A percentile compares a stretch with the other conserved stretches of the same genome.
phyloP scores from a whole-genome alignment of 805 yeast genomes.

The Candida jianshihensis region DNA sequence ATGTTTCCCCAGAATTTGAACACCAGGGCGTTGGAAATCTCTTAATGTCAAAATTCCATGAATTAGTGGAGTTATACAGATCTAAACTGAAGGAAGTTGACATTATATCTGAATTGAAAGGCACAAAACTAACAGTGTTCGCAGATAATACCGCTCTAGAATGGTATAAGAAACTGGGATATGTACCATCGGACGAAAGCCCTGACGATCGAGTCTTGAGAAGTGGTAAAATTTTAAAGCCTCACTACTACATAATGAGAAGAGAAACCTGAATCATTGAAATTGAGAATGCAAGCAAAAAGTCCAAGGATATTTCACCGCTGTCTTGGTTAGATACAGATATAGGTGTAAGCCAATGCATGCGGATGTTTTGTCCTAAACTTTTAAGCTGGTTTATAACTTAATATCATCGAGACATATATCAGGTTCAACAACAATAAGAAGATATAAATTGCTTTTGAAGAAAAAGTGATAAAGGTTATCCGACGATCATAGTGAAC shows the following conservation, averaged over 20 bases:
- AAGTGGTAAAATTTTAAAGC: conserved; percentile 32
- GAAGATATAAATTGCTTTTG: no score
- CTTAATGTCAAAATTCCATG: conserved; percentile 32
- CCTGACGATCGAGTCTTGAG: conserved; percentile 38
- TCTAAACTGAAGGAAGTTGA: conserved; percentile 1
- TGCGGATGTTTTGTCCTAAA: no score
- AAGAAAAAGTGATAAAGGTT: no score
- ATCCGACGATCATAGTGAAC: no score
- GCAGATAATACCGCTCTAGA: conserved; percentile 36
- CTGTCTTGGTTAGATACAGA: no score
- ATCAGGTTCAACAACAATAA: no score
- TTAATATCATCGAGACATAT: no score
- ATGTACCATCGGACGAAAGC: conserved; percentile 31
- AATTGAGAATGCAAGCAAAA: no score
- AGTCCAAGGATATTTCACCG: no score
- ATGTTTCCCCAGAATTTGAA: conserved; percentile 32
- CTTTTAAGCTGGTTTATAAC: no score
- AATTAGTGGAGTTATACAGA: conserved; percentile 18
- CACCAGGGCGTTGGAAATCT: conserved; percentile 30
- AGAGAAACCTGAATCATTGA: conserved; percentile 1
- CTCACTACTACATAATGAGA: conserved; percentile 35
- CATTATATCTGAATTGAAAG: conserved; percentile 5
- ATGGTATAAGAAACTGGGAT: conserved; percentile 39
- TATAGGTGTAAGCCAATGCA: no score
- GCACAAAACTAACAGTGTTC: conserved; percentile 41